Evolutionary conservation across 495 filamentous ascomycete species (phyloP), one percentile per base, ranked within the genome.

Genomic region (Amphirosellinia nigrospora): DNA sequence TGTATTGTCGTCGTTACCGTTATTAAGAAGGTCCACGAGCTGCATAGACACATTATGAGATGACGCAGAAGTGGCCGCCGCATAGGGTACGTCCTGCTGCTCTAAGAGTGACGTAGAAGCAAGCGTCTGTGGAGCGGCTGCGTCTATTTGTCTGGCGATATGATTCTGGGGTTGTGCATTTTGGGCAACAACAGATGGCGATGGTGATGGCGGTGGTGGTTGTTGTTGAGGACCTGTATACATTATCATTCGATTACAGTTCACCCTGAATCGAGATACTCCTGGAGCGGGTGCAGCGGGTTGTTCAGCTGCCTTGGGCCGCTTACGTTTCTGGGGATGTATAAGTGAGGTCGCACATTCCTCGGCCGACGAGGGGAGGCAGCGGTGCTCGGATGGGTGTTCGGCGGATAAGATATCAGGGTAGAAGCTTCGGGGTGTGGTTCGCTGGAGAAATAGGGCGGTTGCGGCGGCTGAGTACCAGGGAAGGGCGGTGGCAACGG

Each of bases 291-390:
- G 26, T 28, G 50, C 26, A 11, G 26, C 50, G 13, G 28, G 50
- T 53, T 53, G 50, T 53, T 30, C 64, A 26, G 13, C 34, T 41
- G 19, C 11, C 34, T 53, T 48, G 1, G 43, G 36, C 52, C 64
- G 64, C 48, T 46, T 58, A n/a, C 64, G 64, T 34, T 67, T 67
- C 11, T 32, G 63, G 13, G 19, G 63, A 41, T 21, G 30, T 30
- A 23, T 21, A 21, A 11, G 41, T 11, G 43, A 6, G 61, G 45
- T 28, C 19, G 30, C 46, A 19, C 19, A 0, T 52, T 65, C 23
- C 21, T 52, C 9, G 5, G 16, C 34, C n/a, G 45, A 28, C 63
- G 13, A 4, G 13, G 30, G 43, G 43, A 8, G 19, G 28, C 19
- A 28, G 46, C 21, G 8, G 19, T 64, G 41, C 4, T 13, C 41